phyloP scores from a whole-genome alignment of 345 rosid species.

The Rhizophora apiculata region DNA sequence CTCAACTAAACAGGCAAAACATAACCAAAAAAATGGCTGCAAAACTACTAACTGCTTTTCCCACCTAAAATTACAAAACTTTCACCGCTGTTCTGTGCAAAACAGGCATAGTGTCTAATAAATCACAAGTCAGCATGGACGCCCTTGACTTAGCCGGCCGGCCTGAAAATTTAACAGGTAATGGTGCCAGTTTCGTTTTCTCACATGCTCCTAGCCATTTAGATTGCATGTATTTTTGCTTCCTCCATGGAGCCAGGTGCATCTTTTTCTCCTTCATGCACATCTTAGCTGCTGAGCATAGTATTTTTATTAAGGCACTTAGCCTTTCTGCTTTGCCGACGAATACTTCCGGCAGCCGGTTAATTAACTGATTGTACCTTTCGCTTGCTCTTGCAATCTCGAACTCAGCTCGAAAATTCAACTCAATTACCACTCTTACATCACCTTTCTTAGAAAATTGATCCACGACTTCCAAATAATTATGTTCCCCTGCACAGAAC shows the following conservation, averaged over 20 bases:
- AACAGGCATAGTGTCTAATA: slow-evolving; percentile 37
- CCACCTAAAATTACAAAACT: slow-evolving; percentile 41
- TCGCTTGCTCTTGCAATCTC: slow-evolving; percentile 73
- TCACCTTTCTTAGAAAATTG: slow-evolving; percentile 47
- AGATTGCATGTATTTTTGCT: slow-evolving; percentile 80
- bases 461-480: slow-evolving; percentile 61
- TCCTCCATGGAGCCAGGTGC: slow-evolving; percentile 94
- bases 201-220: slow-evolving; percentile 74
- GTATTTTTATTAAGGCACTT: slow-evolving; percentile 53
- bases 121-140: slow-evolving; percentile 68
- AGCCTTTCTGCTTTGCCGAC: slow-evolving; percentile 78
- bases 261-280: slow-evolving; percentile 82
- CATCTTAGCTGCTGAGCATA: slow-evolving; percentile 64
- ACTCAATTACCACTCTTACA: slow-evolving; percentile 59
- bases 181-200: slow-evolving; percentile 15
- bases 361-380: slow-evolving; percentile 51
- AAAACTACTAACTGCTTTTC: no score
- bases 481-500: slow-evolving; percentile 53
- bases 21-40: no score
- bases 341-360: slow-evolving; percentile 56
- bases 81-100: slow-evolving; percentile 42
- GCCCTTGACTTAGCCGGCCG: slow-evolving; percentile 50
- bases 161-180: slow-evolving; percentile 23
- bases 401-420: slow-evolving; percentile 68
- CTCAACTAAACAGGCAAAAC: background rate